Conservation (phyloP, 2,329 filamentous ascomycete genomes). For the Colletotrichum eremochloae region DNA sequence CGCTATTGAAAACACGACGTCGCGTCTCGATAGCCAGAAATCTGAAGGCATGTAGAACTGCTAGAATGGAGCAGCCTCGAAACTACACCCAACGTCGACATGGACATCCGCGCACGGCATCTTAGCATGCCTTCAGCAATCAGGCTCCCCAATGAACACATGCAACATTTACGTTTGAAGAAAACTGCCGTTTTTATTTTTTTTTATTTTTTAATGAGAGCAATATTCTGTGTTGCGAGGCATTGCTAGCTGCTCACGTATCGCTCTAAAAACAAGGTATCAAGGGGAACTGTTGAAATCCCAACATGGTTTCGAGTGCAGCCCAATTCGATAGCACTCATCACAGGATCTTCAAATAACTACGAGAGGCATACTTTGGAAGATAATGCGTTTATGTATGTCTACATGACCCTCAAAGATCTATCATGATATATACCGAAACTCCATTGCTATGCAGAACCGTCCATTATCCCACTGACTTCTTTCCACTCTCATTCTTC, state of each 20-base stretch:
- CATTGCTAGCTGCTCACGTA: not conserved
- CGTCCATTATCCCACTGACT: slow-evolving; percentile 2
- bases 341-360: too few species aligned
- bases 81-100: not conserved
- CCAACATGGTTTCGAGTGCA: too few species aligned
- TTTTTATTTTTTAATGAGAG: not conserved
- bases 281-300: not conserved
- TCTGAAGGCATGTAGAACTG: not conserved
- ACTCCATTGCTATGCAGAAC: slow-evolving; percentile 30
- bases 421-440: slow-evolving; percentile 22
- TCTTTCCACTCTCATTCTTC: not conserved
- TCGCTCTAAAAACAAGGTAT: not conserved
- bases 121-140: not conserved
- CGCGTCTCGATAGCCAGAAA: not conserved
- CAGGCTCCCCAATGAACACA: not conserved
- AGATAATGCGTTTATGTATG: not conserved
- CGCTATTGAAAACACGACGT: not conserved
- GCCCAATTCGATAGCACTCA: too few species aligned
- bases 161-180: not conserved
- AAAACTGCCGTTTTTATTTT: not conserved
- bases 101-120: not conserved
- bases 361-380: too few species aligned
- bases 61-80: not conserved
- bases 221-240: not conserved
- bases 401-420: not conserved